phyloP scores from a whole-genome alignment of 768 basidiomycete genomes.

The Suillus subalutaceus region DNA sequence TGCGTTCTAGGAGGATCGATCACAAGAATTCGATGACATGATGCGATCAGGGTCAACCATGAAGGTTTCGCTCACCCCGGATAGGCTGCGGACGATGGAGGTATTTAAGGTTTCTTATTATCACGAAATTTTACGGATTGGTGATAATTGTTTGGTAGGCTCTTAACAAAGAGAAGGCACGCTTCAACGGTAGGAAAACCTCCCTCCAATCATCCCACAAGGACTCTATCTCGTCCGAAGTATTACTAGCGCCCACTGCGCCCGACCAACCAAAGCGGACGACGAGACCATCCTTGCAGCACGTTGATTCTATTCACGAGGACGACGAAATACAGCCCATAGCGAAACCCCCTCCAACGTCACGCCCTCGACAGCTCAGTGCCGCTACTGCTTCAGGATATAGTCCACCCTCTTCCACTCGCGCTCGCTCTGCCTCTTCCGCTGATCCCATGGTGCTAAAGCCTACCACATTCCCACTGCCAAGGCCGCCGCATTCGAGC shows the following conservation, averaged over 20 bases:
- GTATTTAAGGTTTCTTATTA: slow-evolving; percentile 47
- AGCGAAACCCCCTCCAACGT: slow-evolving; percentile 38
- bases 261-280: slow-evolving; percentile 28
- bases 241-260: slow-evolving; percentile 16
- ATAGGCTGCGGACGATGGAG: slow-evolving; percentile 92
- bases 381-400: slow-evolving; percentile 43
- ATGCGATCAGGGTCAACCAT: slow-evolving; percentile 89
- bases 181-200: slow-evolving; percentile 31
- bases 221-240: slow-evolving; percentile 24
- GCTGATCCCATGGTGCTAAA: slow-evolving; percentile 28
- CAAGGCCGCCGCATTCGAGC: slow-evolving; percentile 32
- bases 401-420: slow-evolving; percentile 27
- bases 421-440: slow-evolving; percentile 35
- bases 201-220: slow-evolving; percentile 22
- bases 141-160: slow-evolving; percentile 42
- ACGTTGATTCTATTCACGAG: slow-evolving; percentile 66
- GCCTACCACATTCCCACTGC: slow-evolving; percentile 18
- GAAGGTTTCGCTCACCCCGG: slow-evolving; percentile 95
- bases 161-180: slow-evolving; percentile 74
- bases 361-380: slow-evolving; percentile 50
- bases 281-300: slow-evolving; percentile 46
- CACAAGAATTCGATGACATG: slow-evolving; percentile 90
- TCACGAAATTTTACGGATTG: slow-evolving; percentile 19
- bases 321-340: slow-evolving; percentile 50
- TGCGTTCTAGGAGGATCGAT: slow-evolving; percentile 51